These are phyloP conservation scores for Spinacia oleracea DNA, from an alignment of 179 eudicot species.

Conservation along the genomic window DNA sequence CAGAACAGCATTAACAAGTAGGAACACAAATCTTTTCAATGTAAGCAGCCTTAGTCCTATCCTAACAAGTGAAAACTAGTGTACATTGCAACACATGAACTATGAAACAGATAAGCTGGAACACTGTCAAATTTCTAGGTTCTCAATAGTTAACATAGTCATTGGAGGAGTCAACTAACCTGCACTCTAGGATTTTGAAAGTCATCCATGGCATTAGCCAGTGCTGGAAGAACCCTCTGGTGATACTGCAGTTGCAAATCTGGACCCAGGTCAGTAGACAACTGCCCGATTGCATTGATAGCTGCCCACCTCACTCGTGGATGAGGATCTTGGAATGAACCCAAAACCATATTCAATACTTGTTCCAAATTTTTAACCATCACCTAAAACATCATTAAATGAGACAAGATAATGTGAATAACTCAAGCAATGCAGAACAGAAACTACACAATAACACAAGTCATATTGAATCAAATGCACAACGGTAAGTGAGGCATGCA, in stretches of 20 bases:
- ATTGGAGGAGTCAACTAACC: conserved; percentile 41
- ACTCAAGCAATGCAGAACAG: background rate
- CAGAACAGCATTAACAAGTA: background rate
- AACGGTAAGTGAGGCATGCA: background rate
- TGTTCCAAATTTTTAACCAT: conserved; percentile 87
- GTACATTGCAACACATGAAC: background rate
- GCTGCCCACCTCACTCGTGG: conserved; percentile 99
- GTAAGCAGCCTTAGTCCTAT: background rate
- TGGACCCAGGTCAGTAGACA: conserved; percentile 92
- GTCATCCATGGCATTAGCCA: conserved; percentile 92
- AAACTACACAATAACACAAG: background rate
- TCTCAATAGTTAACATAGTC: background rate
- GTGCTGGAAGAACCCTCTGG: conserved; percentile 75
- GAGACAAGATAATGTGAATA: background rate
- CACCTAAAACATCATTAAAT: conserved; percentile 49
- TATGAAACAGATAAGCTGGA: background rate
- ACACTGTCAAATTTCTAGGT: background rate
- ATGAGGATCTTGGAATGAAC: conserved; percentile 87
- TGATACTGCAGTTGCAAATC: conserved; percentile 88
- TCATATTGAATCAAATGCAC: background rate
- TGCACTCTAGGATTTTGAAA: conserved; percentile 94
- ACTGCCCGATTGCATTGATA: conserved; percentile 92
- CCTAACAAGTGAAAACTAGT: background rate
- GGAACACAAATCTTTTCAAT: background rate
- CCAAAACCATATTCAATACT: conserved; percentile 81